These are phyloP conservation scores for Schrenkiella parvula DNA, from an alignment of 345 rosid species.

Conservation along the genomic window DNA sequence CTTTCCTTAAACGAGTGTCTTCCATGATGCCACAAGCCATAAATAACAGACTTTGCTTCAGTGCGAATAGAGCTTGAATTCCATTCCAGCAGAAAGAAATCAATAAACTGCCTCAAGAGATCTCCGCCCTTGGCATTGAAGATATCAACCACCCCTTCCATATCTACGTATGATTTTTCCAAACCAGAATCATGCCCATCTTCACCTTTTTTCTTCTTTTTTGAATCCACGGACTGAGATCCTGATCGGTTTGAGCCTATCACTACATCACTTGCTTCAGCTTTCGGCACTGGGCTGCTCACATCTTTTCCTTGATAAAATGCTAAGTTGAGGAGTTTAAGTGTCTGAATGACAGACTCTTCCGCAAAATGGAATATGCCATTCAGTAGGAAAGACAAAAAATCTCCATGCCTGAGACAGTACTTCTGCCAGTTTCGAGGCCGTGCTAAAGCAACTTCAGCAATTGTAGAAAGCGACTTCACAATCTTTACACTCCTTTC, in stretches of 20 bases:
- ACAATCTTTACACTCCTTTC: slow-evolving; percentile 95
- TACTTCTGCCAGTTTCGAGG: slow-evolving; percentile 99
- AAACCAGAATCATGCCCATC: slow-evolving; percentile 74
- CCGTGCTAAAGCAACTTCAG: slow-evolving; percentile 88
- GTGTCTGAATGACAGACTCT: slow-evolving; percentile 88
- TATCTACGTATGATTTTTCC: slow-evolving; percentile 85
- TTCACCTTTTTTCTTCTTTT: slow-evolving; percentile 93
- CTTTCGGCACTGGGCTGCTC: slow-evolving; percentile 55
- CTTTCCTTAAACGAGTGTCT: slow-evolving; percentile 73
- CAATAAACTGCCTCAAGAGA: slow-evolving; percentile 82
- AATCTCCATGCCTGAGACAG: slow-evolving; percentile 81
- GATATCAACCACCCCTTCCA: slow-evolving; percentile 79
- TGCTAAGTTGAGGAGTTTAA: slow-evolving; percentile 81
- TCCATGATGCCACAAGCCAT: slow-evolving; percentile 98
- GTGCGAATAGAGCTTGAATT: slow-evolving; percentile 89
- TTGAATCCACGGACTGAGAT: slow-evolving; percentile 62
- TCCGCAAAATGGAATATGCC: slow-evolving; percentile 81
- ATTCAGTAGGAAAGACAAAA: slow-evolving; percentile 73
- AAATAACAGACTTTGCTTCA: slow-evolving; percentile 85
- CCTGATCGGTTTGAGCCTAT: slow-evolving; percentile 59
- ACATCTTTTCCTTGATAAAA: slow-evolving; percentile 90
- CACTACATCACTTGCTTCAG: slow-evolving; percentile 63
- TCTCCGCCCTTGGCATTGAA: slow-evolving; percentile 68
- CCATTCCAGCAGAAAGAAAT: slow-evolving; percentile 92
- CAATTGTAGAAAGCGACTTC: slow-evolving; percentile 84